A percentile compares a stretch with the other conserved stretches of the same genome.
Evolutionary conservation across 2,329 filamentous ascomycete genomes (phyloP).

Genomic region (Atkinsonella texensis): DNA sequence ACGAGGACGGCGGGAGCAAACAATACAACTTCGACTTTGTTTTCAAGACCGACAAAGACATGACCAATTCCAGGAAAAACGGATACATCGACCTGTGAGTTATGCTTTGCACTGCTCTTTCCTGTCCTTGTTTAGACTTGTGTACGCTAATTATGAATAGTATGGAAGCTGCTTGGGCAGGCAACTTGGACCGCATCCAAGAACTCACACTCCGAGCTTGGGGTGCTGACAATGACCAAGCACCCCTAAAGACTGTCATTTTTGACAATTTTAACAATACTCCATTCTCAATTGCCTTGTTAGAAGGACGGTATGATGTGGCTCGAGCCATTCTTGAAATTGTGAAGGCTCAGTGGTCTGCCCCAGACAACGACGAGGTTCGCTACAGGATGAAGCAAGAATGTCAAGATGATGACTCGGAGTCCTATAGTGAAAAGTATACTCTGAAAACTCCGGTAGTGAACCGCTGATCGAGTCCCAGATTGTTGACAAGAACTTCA

Average conservation of each 20-base stretch:
- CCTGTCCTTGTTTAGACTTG: background rate
- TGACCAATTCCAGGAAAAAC: slow-evolving; percentile 39
- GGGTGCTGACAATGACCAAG: slow-evolving; percentile 37
- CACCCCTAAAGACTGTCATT: slow-evolving; percentile 53
- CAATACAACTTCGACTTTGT: slow-evolving; percentile 37
- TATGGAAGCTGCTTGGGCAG: slow-evolving; percentile 62
- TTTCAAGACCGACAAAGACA: slow-evolving; percentile 42
- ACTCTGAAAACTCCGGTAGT: slow-evolving; percentile 23
- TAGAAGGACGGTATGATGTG: slow-evolving; percentile 50
- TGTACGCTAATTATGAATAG: slow-evolving; percentile 19
- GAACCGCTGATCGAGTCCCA: slow-evolving; percentile 37
- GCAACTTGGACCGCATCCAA: slow-evolving; percentile 56
- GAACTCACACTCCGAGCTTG: slow-evolving; percentile 48
- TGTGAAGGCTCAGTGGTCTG: slow-evolving; percentile 53
- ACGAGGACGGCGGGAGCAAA: slow-evolving; percentile 12
- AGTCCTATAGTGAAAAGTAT: slow-evolving; percentile 21
- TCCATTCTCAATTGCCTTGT: slow-evolving; percentile 57
- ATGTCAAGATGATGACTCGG: slow-evolving; percentile 25
- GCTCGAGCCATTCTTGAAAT: slow-evolving; percentile 61
- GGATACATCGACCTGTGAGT: slow-evolving; percentile 54
- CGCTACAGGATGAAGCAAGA: slow-evolving; percentile 34
- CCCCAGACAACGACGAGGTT: slow-evolving; percentile 37
- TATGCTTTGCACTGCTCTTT: background rate
- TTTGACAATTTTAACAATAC: slow-evolving; percentile 36
- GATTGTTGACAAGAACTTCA: slow-evolving; percentile 55